Evolutionary conservation across 495 filamentous ascomycete genomes (phyloP).

Genomic region (Aspergillus campestris): DNA sequence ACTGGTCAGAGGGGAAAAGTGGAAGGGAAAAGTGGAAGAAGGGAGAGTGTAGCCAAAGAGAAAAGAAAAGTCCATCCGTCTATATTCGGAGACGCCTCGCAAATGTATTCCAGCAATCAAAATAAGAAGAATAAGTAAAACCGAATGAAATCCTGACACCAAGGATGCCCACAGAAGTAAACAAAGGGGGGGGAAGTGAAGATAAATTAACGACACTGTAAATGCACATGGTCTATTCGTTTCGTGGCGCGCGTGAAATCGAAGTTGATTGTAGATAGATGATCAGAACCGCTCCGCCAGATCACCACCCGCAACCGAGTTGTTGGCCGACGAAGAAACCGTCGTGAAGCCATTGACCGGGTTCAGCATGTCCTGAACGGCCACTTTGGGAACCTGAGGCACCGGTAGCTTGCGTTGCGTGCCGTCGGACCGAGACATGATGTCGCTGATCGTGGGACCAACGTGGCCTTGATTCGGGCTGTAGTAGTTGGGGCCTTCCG

Average conservation of each 20-base stretch:
- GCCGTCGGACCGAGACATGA: slow-evolving; percentile 80
- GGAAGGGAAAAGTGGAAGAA: slow-evolving; percentile 1
- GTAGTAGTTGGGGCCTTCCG: slow-evolving; percentile 49
- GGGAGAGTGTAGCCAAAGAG: slow-evolving; percentile 1
- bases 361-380: slow-evolving; percentile 78
- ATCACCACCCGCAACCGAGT: slow-evolving; percentile 38
- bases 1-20: slow-evolving; percentile 1
- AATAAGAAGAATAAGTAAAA: slow-evolving; percentile 15
- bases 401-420: slow-evolving; percentile 90
- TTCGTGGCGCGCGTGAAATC: slow-evolving; percentile 34
- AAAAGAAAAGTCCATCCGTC: slow-evolving; percentile 22
- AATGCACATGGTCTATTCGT: slow-evolving; percentile 41
- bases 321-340: slow-evolving; percentile 43
- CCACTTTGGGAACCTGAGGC: slow-evolving; percentile 79
- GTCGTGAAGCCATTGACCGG: slow-evolving; percentile 53
- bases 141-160: slow-evolving; percentile 15
- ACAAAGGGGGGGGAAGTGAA: neutral
- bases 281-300: slow-evolving; percentile 33
- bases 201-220: slow-evolving; percentile 18
- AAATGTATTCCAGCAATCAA: slow-evolving; percentile 6
- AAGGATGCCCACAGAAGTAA: slow-evolving; percentile 11
- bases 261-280: slow-evolving; percentile 11
- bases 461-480: slow-evolving; percentile 42
- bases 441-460: slow-evolving; percentile 80
- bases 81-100: slow-evolving; percentile 28